These are phyloP conservation scores for Clonostachys solani DNA, from an alignment of 2,329 filamentous ascomycete genomes.

Conservation along the genomic window DNA sequence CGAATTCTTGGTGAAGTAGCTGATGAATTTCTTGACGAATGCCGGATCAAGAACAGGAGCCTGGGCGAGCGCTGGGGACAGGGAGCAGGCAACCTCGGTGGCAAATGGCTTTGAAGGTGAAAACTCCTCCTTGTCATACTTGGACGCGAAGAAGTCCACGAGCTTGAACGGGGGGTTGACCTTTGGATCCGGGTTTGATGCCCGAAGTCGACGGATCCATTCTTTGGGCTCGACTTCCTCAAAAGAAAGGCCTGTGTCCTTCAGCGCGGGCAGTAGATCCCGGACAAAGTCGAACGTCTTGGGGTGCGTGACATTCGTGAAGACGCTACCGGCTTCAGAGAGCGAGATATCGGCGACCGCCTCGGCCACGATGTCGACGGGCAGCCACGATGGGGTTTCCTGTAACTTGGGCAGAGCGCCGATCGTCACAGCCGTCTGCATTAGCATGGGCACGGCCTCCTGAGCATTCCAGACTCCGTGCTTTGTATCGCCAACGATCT, in stretches of 20 bases:
- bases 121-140: slow-evolving; percentile 28
- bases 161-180: slow-evolving; percentile 48
- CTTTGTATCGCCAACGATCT: slow-evolving; percentile 41
- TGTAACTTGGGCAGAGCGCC: slow-evolving; percentile 40
- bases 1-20: slow-evolving; percentile 23
- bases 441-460: slow-evolving; percentile 49
- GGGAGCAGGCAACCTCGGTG: slow-evolving; percentile 29
- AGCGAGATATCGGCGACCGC: slow-evolving; percentile 20
- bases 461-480: slow-evolving; percentile 45
- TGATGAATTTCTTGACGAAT: slow-evolving; percentile 30
- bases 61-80: slow-evolving; percentile 37
- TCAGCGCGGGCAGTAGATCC: slow-evolving; percentile 44
- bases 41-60: slow-evolving; percentile 21
- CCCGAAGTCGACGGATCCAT: slow-evolving; percentile 37
- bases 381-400: slow-evolving; percentile 36
- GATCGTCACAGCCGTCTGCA: slow-evolving; percentile 38
- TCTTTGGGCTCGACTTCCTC: slow-evolving; percentile 33
- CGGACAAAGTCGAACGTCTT: slow-evolving; percentile 43
- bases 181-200: slow-evolving; percentile 35
- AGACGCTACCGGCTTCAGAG: slow-evolving; percentile 22
- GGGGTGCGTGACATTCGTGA: slow-evolving; percentile 41
- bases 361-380: slow-evolving; percentile 32
- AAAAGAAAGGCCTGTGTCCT: slow-evolving; percentile 36
- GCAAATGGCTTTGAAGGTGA: slow-evolving; percentile 33
- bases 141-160: slow-evolving; percentile 41